Evolutionary conservation across 768 basidiomycete genomes (phyloP).

Genomic region (Botryobasidium botryosum): DNA sequence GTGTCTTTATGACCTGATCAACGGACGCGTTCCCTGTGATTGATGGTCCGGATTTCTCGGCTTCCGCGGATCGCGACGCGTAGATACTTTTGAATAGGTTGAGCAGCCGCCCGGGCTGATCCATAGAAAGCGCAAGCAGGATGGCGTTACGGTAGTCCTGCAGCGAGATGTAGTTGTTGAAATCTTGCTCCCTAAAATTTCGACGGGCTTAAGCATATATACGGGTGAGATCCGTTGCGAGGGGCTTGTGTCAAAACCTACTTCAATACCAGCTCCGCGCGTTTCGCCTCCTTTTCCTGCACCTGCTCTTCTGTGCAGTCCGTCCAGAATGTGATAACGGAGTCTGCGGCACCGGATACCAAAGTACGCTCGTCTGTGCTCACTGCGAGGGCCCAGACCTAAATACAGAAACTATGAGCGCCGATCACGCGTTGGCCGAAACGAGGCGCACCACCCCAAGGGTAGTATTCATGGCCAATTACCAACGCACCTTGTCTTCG

Average conservation of each 20-base stretch:
- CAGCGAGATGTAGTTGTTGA: slow-evolving; percentile 71
- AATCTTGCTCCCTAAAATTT: slow-evolving; percentile 86
- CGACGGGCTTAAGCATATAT: background rate
- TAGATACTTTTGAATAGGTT: slow-evolving; percentile 57
- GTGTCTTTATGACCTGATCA: slow-evolving; percentile 63
- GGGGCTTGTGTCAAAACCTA: slow-evolving; percentile 24
- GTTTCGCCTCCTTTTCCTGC: slow-evolving; percentile 51
- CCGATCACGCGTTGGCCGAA: no score
- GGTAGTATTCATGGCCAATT: background rate
- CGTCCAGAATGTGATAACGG: slow-evolving; percentile 90
- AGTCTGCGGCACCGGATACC: slow-evolving; percentile 91
- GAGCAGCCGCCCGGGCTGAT: slow-evolving; percentile 78
- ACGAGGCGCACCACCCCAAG: background rate
- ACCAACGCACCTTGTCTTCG: slow-evolving; percentile 72
- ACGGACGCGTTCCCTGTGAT: slow-evolving; percentile 57
- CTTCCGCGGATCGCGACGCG: slow-evolving; percentile 17
- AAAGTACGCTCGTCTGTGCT: slow-evolving; percentile 67
- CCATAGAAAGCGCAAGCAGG: slow-evolving; percentile 79
- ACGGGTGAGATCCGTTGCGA: background rate
- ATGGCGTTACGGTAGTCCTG: slow-evolving; percentile 87
- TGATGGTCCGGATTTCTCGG: slow-evolving; percentile 17
- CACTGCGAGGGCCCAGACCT: slow-evolving; percentile 95
- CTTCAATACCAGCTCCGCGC: slow-evolving; percentile 65
- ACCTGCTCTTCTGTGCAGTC: slow-evolving; percentile 82
- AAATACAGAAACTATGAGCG: no score